Percentiles rank a stretch among this genome's conserved stretches.
Conservation (phyloP, 805 yeast genomes). For the Naumovozyma dairenensis region DNA sequence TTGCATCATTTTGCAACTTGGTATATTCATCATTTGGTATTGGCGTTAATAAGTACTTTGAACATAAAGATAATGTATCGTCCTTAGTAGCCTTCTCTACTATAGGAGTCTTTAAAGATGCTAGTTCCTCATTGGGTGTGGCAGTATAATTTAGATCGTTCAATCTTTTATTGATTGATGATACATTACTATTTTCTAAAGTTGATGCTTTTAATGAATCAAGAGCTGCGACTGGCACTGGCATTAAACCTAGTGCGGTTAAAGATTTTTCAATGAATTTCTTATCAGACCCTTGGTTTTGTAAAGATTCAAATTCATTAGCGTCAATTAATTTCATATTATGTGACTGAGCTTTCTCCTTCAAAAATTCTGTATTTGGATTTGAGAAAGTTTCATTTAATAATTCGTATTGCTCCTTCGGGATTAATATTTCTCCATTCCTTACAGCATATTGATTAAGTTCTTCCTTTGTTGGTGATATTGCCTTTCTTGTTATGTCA, state of each 20-base stretch:
- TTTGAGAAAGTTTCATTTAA: slow-evolving; percentile 1
- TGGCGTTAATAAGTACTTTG: slow-evolving; percentile 10
- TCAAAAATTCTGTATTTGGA: slow-evolving; percentile 12
- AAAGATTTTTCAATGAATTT: slow-evolving; percentile 8
- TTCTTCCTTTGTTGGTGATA: slow-evolving; percentile 7
- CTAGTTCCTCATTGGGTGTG: slow-evolving; percentile 5
- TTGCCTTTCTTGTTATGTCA: slow-evolving; percentile 2
- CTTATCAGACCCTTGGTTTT: slow-evolving; percentile 5
- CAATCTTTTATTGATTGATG: slow-evolving; percentile 7
- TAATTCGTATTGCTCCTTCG: slow-evolving; percentile 8
- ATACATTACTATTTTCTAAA: slow-evolving; percentile 4
- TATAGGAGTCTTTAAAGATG: slow-evolving; percentile 4
- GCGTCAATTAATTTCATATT: slow-evolving; percentile 10
- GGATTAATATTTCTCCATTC: slow-evolving; percentile 13
- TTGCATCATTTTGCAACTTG: slow-evolving; percentile 7
- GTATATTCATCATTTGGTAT: slow-evolving; percentile 9
- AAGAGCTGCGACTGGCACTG: slow-evolving; percentile 11
- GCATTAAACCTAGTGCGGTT: slow-evolving; percentile 10
- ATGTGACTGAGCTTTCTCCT: slow-evolving; percentile 12
- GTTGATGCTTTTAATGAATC: slow-evolving; percentile 4
- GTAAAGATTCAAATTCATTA: slow-evolving; percentile 8
- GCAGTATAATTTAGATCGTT: slow-evolving; percentile 9
- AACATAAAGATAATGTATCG: slow-evolving; percentile 10
- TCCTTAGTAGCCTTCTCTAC: slow-evolving; percentile 6
- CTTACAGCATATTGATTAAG: slow-evolving; percentile 7